Evolutionary conservation across 2,329 filamentous ascomycete species (phyloP).

Genomic region (Colletotrichum eremochloae): DNA sequence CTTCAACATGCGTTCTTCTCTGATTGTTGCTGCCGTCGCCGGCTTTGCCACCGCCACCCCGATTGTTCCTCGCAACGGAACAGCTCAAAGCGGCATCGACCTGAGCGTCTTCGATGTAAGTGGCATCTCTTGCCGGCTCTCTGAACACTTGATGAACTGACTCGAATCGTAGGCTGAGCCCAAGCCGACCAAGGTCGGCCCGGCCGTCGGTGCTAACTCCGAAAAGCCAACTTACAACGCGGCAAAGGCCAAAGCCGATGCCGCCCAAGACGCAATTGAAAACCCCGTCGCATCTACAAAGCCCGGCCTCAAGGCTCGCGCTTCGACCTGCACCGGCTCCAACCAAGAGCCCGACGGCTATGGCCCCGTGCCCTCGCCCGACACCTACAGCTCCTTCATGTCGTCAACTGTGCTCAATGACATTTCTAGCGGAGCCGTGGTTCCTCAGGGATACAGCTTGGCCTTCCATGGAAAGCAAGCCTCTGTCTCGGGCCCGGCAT

Average conservation of each 20-base stretch:
- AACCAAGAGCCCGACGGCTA: constrained; percentile 16
- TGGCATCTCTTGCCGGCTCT: no score
- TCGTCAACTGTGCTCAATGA: neutral
- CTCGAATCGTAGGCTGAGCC: neutral
- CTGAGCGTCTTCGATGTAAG: constrained; percentile 27
- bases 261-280: constrained; percentile 1
- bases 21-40: constrained; percentile 24
- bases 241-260: neutral
- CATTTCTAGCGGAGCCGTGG: neutral
- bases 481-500: neutral
- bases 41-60: constrained; percentile 24
- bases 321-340: neutral
- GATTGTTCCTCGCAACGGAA: neutral
- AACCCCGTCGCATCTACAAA: constrained; percentile 8
- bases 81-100: constrained; percentile 17
- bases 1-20: constrained; percentile 22
- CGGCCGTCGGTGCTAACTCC: constrained; percentile 14
- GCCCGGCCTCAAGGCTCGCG: constrained; percentile 1
- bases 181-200: constrained; percentile 24
- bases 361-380: constrained; percentile 10
- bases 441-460: neutral
- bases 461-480: neutral
- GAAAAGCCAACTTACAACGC: constrained; percentile 29
- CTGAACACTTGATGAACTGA: neutral
- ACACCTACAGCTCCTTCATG: constrained; percentile 27